Conservation (phyloP, 768 basidiomycete species). For the Tylopilus subfusipes region DNA sequence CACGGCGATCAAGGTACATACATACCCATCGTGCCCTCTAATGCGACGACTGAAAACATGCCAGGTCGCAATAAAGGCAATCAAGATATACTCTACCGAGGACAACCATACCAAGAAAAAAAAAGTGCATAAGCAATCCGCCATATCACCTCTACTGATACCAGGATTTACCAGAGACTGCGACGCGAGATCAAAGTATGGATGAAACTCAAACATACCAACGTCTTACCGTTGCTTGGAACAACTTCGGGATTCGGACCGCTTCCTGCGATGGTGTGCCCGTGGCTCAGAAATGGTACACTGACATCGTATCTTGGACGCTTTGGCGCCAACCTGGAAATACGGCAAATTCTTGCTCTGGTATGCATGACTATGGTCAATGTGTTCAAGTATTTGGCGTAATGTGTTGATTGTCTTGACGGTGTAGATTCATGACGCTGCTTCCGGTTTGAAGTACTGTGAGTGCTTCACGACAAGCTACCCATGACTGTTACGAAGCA, state of each 20-base stretch:
- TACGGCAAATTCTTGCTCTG: not conserved
- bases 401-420: not conserved
- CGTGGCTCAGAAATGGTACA: not conserved
- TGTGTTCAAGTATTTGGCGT: no score
- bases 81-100: conserved; percentile 1
- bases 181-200: conserved; percentile 3
- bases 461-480: not conserved
- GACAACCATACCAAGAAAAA: not conserved
- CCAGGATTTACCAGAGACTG: not conserved
- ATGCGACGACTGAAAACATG: not conserved
- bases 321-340: not conserved
- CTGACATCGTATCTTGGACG: not conserved
- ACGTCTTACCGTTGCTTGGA: not conserved
- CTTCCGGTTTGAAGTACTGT: not conserved
- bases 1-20: not conserved
- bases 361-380: not conserved
- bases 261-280: not conserved
- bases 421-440: not conserved
- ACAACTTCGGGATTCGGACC: not conserved
- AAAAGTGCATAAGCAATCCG: not conserved
- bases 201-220: conserved; percentile 3
- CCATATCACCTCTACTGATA: not conserved
- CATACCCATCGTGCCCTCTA: not conserved
- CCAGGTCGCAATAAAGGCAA: conserved; percentile 4
- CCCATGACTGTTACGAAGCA: not conserved